Percentiles rank a stretch among this genome's conserved stretches.
Evolutionary conservation across 163 green algal species (phyloP).

Genomic region (Prototheca stagnorum): DNA sequence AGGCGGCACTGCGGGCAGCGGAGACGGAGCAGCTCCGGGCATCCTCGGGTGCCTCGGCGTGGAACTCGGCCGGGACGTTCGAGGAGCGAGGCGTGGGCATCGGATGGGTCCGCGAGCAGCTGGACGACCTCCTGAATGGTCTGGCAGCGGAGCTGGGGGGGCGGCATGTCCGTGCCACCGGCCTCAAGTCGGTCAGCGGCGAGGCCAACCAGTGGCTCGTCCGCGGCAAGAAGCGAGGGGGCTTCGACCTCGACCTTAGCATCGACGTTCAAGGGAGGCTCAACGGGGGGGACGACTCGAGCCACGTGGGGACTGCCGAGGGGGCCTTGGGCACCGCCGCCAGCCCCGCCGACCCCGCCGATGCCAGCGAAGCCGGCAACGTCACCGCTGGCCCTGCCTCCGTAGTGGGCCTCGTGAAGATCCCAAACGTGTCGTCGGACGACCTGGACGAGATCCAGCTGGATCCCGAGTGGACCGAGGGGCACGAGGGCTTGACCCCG

Average conservation of each 20-base stretch:
- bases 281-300: not conserved
- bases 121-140: constrained; percentile 2
- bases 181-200: constrained; percentile 5
- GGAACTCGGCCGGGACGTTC: constrained; percentile 19
- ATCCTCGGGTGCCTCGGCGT: constrained; percentile 7
- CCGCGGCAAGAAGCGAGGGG: constrained; percentile 8
- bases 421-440: not conserved
- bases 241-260: constrained; percentile 11
- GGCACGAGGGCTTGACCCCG: not conserved
- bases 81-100: constrained; percentile 14
- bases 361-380: not conserved
- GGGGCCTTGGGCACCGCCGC: not conserved
- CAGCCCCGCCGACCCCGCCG: not conserved
- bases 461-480: not conserved
- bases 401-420: not conserved
- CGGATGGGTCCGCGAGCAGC: constrained; percentile 6
- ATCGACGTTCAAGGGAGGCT: not conserved
- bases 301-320: not conserved
- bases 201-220: constrained; percentile 20
- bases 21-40: not conserved
- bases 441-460: constrained; percentile 3
- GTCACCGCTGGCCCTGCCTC: too few relatives aligned
- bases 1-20: not conserved
- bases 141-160: not conserved
- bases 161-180: not conserved